Conservation (phyloP, 2,329 filamentous ascomycete species). For the Orbilia oligospora region DNA sequence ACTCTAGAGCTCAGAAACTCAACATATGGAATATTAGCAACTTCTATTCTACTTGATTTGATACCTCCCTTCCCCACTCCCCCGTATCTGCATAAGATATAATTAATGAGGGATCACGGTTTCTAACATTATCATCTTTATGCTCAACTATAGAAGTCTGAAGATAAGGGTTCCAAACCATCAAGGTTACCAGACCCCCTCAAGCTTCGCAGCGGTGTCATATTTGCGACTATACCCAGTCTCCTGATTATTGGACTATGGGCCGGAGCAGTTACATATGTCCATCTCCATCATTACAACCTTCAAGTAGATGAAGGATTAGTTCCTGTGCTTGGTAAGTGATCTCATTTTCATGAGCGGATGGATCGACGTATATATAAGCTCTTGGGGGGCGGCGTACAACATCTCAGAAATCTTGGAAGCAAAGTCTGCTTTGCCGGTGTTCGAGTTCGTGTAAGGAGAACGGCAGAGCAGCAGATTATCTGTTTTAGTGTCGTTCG, state of each 20-base stretch:
- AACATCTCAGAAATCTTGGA: not conserved
- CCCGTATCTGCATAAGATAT: not conserved
- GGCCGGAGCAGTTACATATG: slow-evolving; percentile 52
- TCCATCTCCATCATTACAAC: slow-evolving; percentile 54
- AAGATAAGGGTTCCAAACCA: slow-evolving; percentile 17
- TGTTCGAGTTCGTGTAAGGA: slow-evolving; percentile 15
- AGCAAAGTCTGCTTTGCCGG: not conserved
- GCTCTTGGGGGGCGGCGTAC: too few species aligned
- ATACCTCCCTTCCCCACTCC: not conserved
- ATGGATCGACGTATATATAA: slow-evolving; percentile 1
- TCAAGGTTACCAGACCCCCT: slow-evolving; percentile 49
- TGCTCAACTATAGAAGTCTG: slow-evolving; percentile 19
- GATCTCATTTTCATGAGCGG: not conserved
- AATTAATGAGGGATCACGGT: not conserved
- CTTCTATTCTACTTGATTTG: not conserved
- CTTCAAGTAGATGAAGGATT: slow-evolving; percentile 58
- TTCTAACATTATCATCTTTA: slow-evolving; percentile 11
- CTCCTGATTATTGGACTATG: slow-evolving; percentile 50
- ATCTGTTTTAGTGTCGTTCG: slow-evolving; percentile 24
- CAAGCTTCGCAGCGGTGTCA: slow-evolving; percentile 52
- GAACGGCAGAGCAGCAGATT: slow-evolving; percentile 5
- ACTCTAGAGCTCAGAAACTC: too few species aligned
- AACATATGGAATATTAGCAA: not conserved
- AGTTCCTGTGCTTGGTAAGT: slow-evolving; percentile 47
- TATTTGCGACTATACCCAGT: slow-evolving; percentile 48